Evolutionary conservation across 2,329 filamentous ascomycete species (phyloP).

Genomic region (Curvularia eragrostidis): DNA sequence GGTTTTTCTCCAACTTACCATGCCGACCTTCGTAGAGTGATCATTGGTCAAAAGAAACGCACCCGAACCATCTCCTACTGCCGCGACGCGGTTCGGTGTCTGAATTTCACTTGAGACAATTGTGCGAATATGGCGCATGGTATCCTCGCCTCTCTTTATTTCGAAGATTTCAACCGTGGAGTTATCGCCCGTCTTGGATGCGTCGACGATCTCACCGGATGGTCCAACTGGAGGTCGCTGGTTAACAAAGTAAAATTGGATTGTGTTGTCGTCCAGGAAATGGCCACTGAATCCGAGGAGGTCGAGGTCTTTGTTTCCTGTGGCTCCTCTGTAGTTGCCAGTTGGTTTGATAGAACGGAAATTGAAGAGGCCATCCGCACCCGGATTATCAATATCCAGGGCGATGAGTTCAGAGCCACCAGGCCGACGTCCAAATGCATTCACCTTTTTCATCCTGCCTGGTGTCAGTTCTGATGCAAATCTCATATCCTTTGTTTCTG

Average conservation of each 20-base stretch:
- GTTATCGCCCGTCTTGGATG: slow-evolving; percentile 33
- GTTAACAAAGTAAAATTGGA: slow-evolving; percentile 41
- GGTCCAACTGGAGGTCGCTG: slow-evolving; percentile 36
- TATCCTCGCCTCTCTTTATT: slow-evolving; percentile 26
- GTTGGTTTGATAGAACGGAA: slow-evolving; percentile 28
- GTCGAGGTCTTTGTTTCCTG: slow-evolving; percentile 32
- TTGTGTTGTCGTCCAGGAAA: slow-evolving; percentile 30
- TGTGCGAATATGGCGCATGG: slow-evolving; percentile 36
- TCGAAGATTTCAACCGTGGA: slow-evolving; percentile 39
- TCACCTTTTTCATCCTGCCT: slow-evolving; percentile 24
- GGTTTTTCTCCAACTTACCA: slow-evolving; percentile 14
- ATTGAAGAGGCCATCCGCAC: slow-evolving; percentile 34
- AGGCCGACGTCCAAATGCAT: slow-evolving; percentile 32
- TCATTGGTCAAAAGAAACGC: slow-evolving; percentile 37
- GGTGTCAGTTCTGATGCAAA: slow-evolving; percentile 2
- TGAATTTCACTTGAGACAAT: slow-evolving; percentile 27
- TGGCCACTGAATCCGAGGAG: slow-evolving; percentile 38
- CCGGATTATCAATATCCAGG: slow-evolving; percentile 37
- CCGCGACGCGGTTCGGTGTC: slow-evolving; percentile 35
- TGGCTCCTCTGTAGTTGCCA: slow-evolving; percentile 31
- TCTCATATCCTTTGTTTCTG: neutral
- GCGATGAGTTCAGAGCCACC: slow-evolving; percentile 37
- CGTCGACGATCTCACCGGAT: slow-evolving; percentile 30
- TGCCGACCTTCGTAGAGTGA: slow-evolving; percentile 35
- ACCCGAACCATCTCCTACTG: slow-evolving; percentile 28